Conservation (phyloP, 1,139 yeast genomes). For the Saccharomyces hybrid region DNA sequence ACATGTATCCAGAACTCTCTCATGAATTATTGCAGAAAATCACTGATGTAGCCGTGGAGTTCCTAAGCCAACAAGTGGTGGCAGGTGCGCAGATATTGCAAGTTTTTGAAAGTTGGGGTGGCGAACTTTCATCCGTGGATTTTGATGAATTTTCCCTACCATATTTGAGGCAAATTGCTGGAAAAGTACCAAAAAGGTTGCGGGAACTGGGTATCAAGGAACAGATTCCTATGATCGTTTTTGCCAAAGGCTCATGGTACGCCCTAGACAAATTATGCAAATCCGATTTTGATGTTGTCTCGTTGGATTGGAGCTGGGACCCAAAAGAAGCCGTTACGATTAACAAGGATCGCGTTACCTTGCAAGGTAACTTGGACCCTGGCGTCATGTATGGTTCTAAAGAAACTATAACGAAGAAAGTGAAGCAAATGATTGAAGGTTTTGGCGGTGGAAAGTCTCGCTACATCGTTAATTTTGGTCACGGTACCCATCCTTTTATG, state of each 20-base stretch:
- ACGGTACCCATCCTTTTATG: constrained; percentile 97
- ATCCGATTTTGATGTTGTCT: constrained; percentile 76
- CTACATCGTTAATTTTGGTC: constrained; percentile 92
- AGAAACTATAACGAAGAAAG: constrained; percentile 71
- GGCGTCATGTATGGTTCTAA: constrained; percentile 88
- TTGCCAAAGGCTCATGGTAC: constrained; percentile 97
- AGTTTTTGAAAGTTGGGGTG: constrained; percentile 97
- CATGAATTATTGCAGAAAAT: constrained; percentile 67
- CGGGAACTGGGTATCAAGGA: constrained; percentile 63
- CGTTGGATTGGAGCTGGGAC: constrained; percentile 85
- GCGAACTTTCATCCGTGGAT: constrained; percentile 87
- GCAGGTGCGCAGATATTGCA: constrained; percentile 99
- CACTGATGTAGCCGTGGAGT: constrained; percentile 86
- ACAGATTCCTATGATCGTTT: constrained; percentile 77
- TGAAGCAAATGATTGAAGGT: constrained; percentile 78
- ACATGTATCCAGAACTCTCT: constrained; percentile 64
- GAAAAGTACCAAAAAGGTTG: constrained; percentile 61
- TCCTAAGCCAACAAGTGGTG: constrained; percentile 85
- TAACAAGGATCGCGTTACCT: constrained; percentile 70
- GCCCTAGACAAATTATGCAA: constrained; percentile 82
- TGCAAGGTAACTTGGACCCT: constrained; percentile 96
- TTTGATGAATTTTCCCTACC: constrained; percentile 86
- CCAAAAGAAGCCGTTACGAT: constrained; percentile 80
- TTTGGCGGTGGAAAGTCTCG: constrained; percentile 89
- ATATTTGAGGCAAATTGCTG: constrained; percentile 69